Percentiles rank a stretch among this genome's conserved stretches.
phyloP scores from a whole-genome alignment of 495 filamentous ascomycete species.

The Parathielavia hyrcaniae region DNA sequence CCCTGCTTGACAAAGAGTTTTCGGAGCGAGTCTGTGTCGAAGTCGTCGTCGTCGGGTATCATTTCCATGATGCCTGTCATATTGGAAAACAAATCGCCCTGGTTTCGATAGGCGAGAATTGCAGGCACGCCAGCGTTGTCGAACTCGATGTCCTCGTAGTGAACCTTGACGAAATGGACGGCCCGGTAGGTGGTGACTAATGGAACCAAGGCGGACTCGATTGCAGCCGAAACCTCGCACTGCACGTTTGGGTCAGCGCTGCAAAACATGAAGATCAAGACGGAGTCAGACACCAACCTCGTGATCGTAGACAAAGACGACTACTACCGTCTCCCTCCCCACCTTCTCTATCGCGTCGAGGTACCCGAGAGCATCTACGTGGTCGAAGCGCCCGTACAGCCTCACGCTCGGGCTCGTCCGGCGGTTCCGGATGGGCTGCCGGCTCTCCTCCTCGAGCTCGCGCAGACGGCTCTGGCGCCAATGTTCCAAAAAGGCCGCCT shows the following conservation, averaged over 20 bases:
- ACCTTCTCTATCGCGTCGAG: conserved; percentile 93
- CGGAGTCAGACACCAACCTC: conserved; percentile 52
- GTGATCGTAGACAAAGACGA: conserved; percentile 90
- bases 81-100: conserved; percentile 84
- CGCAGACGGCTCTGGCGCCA: conserved; percentile 75
- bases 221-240: conserved; percentile 65
- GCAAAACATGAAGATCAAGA: background rate
- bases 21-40: conserved; percentile 46
- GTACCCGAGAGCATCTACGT: conserved; percentile 85
- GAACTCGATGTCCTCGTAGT: conserved; percentile 92
- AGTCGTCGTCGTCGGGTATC: conserved; percentile 61
- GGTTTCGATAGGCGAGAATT: conserved; percentile 75
- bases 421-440: conserved; percentile 43
- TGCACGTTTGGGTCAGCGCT: conserved; percentile 34
- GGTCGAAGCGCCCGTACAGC: conserved; percentile 69
- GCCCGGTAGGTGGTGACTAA: conserved; percentile 63
- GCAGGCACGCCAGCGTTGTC: conserved; percentile 84
- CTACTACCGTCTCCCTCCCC: conserved; percentile 72
- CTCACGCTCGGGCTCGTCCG: conserved; percentile 65
- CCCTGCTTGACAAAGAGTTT: conserved; percentile 42
- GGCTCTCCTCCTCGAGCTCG: conserved; percentile 59
- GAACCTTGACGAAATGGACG: conserved; percentile 83
- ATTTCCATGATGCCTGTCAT: conserved; percentile 79
- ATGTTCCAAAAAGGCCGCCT: conserved; percentile 73
- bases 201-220: conserved; percentile 68